phyloP scores from a whole-genome alignment of 2,329 filamentous ascomycete species.

The Colletotrichum limetticola region DNA sequence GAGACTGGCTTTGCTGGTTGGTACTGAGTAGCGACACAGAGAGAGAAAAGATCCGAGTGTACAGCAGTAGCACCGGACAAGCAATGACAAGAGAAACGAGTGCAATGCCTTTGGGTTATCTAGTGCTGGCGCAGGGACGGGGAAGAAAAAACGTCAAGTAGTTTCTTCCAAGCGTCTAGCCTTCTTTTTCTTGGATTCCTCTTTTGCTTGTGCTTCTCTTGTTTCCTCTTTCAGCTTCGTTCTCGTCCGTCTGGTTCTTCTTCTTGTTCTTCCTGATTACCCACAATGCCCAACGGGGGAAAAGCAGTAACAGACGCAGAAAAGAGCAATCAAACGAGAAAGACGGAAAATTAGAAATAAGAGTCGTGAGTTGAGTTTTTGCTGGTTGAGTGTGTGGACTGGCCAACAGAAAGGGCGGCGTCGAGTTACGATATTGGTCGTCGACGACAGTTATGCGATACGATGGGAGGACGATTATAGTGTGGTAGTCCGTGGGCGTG shows the following conservation, averaged over 20 bases:
- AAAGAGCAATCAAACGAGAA: neutral
- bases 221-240: neutral
- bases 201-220: neutral
- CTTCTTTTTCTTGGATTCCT: neutral
- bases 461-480: neutral
- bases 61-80: neutral
- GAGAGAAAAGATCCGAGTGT: slow-evolving; percentile 29
- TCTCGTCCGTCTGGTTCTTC: neutral
- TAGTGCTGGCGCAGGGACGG: slow-evolving; percentile 8
- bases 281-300: slow-evolving; percentile 11
- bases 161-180: neutral
- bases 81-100: slow-evolving; percentile 10
- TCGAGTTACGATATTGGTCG: neutral
- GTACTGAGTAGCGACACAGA: too few species aligned
- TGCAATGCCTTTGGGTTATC: slow-evolving; percentile 1
- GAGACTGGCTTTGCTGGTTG: neutral
- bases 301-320: slow-evolving; percentile 12
- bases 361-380: neutral
- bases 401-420: slow-evolving; percentile 12
- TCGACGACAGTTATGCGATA: slow-evolving; percentile 2
- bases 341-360: neutral
- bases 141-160: neutral
- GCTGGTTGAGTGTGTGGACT: neutral
- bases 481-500: neutral
- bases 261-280: slow-evolving; percentile 13